Evolutionary conservation across 495 filamentous ascomycete genomes (phyloP), one percentile per base, ranked within the genome.

Genomic region (Neurospora sp.): DNA sequence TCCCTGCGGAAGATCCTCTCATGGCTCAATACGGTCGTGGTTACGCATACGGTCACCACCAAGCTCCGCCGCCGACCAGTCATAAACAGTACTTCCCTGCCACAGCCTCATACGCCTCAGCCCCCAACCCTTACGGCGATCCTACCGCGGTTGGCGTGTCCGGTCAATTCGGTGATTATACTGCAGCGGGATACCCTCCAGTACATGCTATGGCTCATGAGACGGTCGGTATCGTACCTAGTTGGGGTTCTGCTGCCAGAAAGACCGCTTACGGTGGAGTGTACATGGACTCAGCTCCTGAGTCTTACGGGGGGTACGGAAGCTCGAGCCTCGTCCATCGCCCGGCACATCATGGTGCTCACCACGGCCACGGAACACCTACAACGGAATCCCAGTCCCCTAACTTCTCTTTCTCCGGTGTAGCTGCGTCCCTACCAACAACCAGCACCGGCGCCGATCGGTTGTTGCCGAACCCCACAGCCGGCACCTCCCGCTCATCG

Each of bases 351-450:
- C 76, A 38, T 20, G 78, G 73, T 70, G 78, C 54, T 31, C 42
- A 39, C 0, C 54, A 66, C 27, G 54, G 54, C 54, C 54, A 66
- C 54, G 54, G 54, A 66, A 66, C 54, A 8, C 75, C 81, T 10
- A 62, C 78, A 10, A 74, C 75, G 14, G 76, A 23, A 27, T 77
- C 78, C 48, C 81, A 84, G 14, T 74, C 78, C 20, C 72, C 79
- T 6, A 79, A 76, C 39, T 82, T 84, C 41, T 84, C 83, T 18
- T 77, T 84, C 18, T 81, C 82, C 0, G 76, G 78, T n/a, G 81
- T 82, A 31, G 81, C 83, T 12, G 82, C 84, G 0, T 83, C 84
- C 0, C 76, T 83, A 1, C 82, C 81, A 0, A 41, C 80, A 8
- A 79, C 75, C 23, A 72, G 81, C 6, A 66, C 54, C 0, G 74